Evolutionary conservation across 2,329 filamentous ascomycete species (phyloP).

Genomic region (Clarireedia homoeocarpa): DNA sequence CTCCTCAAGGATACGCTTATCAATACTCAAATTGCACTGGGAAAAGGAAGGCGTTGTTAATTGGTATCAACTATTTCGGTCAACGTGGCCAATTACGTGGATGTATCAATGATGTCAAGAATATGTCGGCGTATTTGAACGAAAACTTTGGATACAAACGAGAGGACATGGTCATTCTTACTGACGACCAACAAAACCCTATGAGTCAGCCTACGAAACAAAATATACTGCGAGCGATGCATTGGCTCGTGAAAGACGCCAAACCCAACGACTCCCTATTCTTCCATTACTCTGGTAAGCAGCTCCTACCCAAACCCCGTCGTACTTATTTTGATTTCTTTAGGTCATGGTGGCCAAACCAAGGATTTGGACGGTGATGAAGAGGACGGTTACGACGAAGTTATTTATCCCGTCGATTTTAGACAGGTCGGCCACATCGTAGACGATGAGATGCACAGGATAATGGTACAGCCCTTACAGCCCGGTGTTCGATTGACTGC

Average conservation of each 20-base stretch:
- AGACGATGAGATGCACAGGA: slow-evolving; percentile 74
- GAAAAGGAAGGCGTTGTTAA: slow-evolving; percentile 77
- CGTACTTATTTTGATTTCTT: slow-evolving; percentile 10
- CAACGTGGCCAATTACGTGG: slow-evolving; percentile 85
- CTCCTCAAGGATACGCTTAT: slow-evolving; percentile 73
- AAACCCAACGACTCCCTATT: slow-evolving; percentile 89
- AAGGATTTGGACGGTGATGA: slow-evolving; percentile 73
- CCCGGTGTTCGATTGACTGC: slow-evolving; percentile 73
- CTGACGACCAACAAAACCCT: slow-evolving; percentile 92
- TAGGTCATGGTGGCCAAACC: slow-evolving; percentile 74
- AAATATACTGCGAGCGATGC: slow-evolving; percentile 93
- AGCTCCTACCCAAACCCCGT: slow-evolving; percentile 8
- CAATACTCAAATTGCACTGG: slow-evolving; percentile 91
- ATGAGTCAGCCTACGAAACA: slow-evolving; percentile 96
- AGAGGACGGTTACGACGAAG: slow-evolving; percentile 74
- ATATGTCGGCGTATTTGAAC: slow-evolving; percentile 88
- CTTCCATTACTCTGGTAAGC: slow-evolving; percentile 88
- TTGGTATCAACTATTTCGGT: slow-evolving; percentile 95
- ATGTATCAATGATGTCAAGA: slow-evolving; percentile 96
- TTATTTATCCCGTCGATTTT: slow-evolving; percentile 80
- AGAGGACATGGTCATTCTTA: slow-evolving; percentile 95
- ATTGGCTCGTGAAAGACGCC: slow-evolving; percentile 94
- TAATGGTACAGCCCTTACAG: slow-evolving; percentile 68
- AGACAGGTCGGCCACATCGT: slow-evolving; percentile 72
- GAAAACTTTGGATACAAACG: slow-evolving; percentile 86